These are phyloP conservation scores for Pestalotiopsis fici DNA, from an alignment of 2,329 filamentous ascomycete genomes.

Conservation along the genomic window DNA sequence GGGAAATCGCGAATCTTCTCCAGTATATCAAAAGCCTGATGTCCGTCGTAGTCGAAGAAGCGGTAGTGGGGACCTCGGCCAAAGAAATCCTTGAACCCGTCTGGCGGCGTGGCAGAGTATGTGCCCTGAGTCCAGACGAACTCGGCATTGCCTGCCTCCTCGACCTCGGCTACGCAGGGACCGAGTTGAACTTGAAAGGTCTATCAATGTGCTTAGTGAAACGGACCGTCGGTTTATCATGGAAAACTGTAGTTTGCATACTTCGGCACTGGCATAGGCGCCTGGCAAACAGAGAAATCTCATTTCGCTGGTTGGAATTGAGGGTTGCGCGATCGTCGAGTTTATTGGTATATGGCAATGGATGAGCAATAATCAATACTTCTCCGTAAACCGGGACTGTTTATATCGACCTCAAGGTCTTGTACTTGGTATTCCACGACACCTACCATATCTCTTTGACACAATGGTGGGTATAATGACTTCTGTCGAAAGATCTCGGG, in stretches of 20 bases:
- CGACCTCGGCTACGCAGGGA: slow-evolving; percentile 10
- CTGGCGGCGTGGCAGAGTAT: slow-evolving; percentile 10
- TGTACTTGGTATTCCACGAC: no score
- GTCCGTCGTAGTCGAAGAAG: slow-evolving; percentile 17
- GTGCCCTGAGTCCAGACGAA: slow-evolving; percentile 17
- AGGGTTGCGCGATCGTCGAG: no score
- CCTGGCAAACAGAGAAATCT: slow-evolving; percentile 30
- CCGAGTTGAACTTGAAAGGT: slow-evolving; percentile 14
- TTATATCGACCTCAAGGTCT: neutral
- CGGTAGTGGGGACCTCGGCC: slow-evolving; percentile 15
- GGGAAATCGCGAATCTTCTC: slow-evolving; percentile 9
- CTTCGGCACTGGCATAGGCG: slow-evolving; percentile 28
- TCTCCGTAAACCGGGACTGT: fast-evolving
- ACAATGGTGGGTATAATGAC: no score
- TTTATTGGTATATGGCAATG: neutral
- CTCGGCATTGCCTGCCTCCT: neutral
- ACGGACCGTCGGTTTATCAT: neutral
- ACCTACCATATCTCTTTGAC: no score
- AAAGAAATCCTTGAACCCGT: slow-evolving; percentile 20
- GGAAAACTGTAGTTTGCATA: neutral
- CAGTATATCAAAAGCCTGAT: slow-evolving; percentile 9
- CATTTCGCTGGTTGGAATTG: slow-evolving; percentile 16
- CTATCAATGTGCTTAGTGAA: slow-evolving; percentile 7
- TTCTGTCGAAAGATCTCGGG: neutral
- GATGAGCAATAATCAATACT: neutral